Conservation (phyloP, 768 basidiomycete genomes). For the Russula griseocarnosa region DNA sequence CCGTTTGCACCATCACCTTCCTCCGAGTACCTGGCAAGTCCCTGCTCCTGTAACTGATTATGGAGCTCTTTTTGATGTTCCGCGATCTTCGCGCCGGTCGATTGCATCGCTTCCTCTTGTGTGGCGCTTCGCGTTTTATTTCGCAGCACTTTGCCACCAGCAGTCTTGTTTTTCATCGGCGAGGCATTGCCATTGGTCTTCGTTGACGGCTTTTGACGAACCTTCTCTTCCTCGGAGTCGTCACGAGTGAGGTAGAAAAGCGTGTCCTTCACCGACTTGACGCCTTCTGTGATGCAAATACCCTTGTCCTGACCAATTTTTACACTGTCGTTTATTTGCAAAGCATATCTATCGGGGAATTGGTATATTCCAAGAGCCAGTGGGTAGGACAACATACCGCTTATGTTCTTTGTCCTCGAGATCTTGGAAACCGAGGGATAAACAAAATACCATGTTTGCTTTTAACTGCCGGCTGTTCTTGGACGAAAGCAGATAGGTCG, state of each 20-base stretch:
- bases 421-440: constrained; percentile 82
- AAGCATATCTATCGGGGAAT: constrained; percentile 59
- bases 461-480: constrained; percentile 73
- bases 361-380: not conserved
- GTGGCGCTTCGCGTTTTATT: constrained; percentile 87
- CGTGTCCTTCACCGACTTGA: constrained; percentile 79
- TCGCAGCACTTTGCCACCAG: constrained; percentile 80
- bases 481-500: constrained; percentile 70
- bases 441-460: constrained; percentile 80
- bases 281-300: constrained; percentile 74
- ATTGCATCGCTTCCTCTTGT: constrained; percentile 71
- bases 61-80: constrained; percentile 89
- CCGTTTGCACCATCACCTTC: constrained; percentile 68
- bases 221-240: constrained; percentile 53
- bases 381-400: constrained; percentile 48
- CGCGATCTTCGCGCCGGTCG: constrained; percentile 70
- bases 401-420: constrained; percentile 71
- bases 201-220: constrained; percentile 51
- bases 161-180: constrained; percentile 67
- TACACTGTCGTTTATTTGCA: constrained; percentile 87
- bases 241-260: constrained; percentile 77
- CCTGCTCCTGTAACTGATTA: constrained; percentile 67
- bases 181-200: constrained; percentile 59
- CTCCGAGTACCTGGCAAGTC: constrained; percentile 78
- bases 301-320: constrained; percentile 65